A percentile compares a stretch with the other conserved stretches of the same genome.
Evolutionary conservation across 2,329 filamentous ascomycete species (phyloP).

Genomic region (Gaeumannomyces tritici): DNA sequence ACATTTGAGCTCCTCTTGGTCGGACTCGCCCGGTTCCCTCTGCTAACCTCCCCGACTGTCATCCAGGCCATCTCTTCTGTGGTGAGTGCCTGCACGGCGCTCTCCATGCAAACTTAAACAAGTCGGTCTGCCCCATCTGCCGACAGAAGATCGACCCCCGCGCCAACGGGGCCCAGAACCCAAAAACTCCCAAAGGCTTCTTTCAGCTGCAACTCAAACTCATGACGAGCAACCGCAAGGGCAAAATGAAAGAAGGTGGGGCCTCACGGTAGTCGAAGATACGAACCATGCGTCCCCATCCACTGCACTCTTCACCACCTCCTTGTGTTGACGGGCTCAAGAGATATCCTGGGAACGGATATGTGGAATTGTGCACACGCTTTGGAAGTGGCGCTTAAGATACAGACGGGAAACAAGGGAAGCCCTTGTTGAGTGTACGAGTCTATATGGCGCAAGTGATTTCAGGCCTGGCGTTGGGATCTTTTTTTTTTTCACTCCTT

Average conservation of each 20-base stretch:
- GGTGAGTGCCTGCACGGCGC: conserved; percentile 52
- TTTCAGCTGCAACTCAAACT: conserved; percentile 55
- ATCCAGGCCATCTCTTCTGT: conserved; percentile 54
- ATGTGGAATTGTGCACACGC: neutral
- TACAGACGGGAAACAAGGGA: neutral
- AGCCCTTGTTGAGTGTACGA: neutral
- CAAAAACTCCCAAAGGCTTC: conserved; percentile 30
- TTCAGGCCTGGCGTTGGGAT: neutral
- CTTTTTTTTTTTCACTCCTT: too few relatives aligned
- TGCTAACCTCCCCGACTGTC: neutral
- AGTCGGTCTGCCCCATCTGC: conserved; percentile 54
- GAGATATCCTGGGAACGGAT: neutral
- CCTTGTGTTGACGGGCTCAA: too few relatives aligned
- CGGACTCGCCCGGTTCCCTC: too few relatives aligned
- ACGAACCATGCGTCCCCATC: too few relatives aligned
- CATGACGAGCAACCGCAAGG: conserved; percentile 45
- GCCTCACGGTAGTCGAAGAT: conserved; percentile 4
- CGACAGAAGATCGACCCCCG: conserved; percentile 43
- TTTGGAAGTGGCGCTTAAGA: too few relatives aligned
- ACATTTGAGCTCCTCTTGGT: conserved; percentile 5
- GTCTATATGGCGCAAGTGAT: neutral
- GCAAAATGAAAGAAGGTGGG: conserved; percentile 27
- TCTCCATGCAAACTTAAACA: conserved; percentile 44
- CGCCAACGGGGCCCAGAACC: conserved; percentile 15
- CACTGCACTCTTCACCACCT: too few relatives aligned